These are phyloP conservation scores for Scheffersomyces parashehatae DNA, from an alignment of 1,139 yeast genomes.

Conservation along the genomic window DNA sequence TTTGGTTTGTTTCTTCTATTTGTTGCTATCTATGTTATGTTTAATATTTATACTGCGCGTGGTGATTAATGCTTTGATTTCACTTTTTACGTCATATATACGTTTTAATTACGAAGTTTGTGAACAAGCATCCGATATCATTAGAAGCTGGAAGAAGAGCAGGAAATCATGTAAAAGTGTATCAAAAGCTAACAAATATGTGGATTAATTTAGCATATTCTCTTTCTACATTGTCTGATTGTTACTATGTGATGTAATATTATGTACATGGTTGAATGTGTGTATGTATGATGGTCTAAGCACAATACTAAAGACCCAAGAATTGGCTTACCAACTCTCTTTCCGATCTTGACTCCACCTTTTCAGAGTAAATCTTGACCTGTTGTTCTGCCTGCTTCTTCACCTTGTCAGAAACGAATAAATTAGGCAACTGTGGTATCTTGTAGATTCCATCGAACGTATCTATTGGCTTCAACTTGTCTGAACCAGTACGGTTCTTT, in stretches of 20 bases:
- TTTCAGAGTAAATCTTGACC: slow-evolving; percentile 28
- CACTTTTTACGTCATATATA: too few relatives aligned
- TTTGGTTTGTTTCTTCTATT: too few relatives aligned
- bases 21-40: too few relatives aligned
- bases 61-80: too few relatives aligned
- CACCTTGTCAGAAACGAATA: slow-evolving; percentile 61
- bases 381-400: slow-evolving; percentile 43
- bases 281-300: too few relatives aligned
- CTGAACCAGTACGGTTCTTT: slow-evolving; percentile 58
- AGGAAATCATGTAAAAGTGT: too few relatives aligned
- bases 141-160: too few relatives aligned
- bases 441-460: slow-evolving; percentile 81
- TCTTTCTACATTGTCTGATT: not conserved
- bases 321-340: slow-evolving; percentile 31
- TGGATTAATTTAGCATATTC: not conserved
- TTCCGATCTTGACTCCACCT: slow-evolving; percentile 27
- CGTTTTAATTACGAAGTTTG: too few relatives aligned
- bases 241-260: not conserved
- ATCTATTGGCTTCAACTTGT: slow-evolving; percentile 62
- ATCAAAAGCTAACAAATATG: too few relatives aligned
- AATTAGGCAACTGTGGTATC: slow-evolving; percentile 68
- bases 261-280: slow-evolving; percentile 1
- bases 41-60: too few relatives aligned
- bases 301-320: slow-evolving; percentile 13
- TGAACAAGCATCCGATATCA: too few relatives aligned